phyloP scores from a whole-genome alignment of 2,329 filamentous ascomycete genomes.

The Fusarium sp. region DNA sequence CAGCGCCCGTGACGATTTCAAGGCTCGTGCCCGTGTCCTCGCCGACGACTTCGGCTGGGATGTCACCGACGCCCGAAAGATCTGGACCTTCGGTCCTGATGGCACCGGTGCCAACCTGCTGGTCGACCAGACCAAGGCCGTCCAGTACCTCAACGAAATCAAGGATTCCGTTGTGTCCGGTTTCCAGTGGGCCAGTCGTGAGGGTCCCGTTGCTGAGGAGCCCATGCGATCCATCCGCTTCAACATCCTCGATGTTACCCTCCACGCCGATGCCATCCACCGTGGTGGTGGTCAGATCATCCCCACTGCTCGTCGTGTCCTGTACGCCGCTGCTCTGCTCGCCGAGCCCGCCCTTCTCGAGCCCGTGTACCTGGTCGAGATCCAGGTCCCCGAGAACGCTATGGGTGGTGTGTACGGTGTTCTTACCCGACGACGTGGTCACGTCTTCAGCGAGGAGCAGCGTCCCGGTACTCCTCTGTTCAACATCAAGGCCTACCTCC shows the following conservation, averaged over 20 bases:
- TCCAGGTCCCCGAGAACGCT: slow-evolving; percentile 97
- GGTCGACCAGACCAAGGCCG: slow-evolving; percentile 99
- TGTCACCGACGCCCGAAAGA: slow-evolving; percentile 99
- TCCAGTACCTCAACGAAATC: slow-evolving; percentile 99
- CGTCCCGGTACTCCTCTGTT: slow-evolving; percentile 98
- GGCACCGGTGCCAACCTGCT: slow-evolving; percentile 98
- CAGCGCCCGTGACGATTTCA: slow-evolving; percentile 96
- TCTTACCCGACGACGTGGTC: slow-evolving; percentile 96
- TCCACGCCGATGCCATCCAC: slow-evolving; percentile 99
- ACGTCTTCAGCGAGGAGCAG: slow-evolving; percentile 99
- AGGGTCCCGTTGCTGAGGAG: slow-evolving; percentile 98
- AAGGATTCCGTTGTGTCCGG: slow-evolving; percentile 99
- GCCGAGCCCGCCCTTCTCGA: slow-evolving; percentile 93
- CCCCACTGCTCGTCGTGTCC: slow-evolving; percentile 95
- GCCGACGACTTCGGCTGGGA: slow-evolving; percentile 99
- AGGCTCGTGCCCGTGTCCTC: slow-evolving; percentile 94
- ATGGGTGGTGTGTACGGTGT: slow-evolving; percentile 99
- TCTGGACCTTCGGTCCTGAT: slow-evolving; percentile 99
- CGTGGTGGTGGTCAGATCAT: slow-evolving; percentile 99
- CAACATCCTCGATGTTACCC: slow-evolving; percentile 99
- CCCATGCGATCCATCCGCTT: slow-evolving; percentile 97
- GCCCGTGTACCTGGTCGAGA: slow-evolving; percentile 99
- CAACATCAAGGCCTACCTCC: slow-evolving; percentile 98
- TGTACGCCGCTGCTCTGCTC: slow-evolving; percentile 92
- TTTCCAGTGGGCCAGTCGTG: slow-evolving; percentile 99